Evolutionary conservation across 805 yeast genomes (phyloP).

Genomic region (Ogataea ramenticola): DNA sequence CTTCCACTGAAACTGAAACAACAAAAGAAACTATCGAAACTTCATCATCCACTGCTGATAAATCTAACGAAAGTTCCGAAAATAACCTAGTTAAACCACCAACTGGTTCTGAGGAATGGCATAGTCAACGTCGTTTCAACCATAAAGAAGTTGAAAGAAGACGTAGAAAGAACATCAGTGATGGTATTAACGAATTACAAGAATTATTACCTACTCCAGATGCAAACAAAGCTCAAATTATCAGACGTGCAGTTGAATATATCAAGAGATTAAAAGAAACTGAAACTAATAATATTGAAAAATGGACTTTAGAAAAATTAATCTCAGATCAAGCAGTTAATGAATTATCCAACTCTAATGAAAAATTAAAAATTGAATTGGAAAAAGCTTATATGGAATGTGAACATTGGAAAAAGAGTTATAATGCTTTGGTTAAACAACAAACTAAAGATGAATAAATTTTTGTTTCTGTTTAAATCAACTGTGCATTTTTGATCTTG

Average conservation of each 20-base stretch:
- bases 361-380: slow-evolving; percentile 78
- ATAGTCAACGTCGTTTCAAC: slow-evolving; percentile 72
- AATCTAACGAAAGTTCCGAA: slow-evolving; percentile 1
- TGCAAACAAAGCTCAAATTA: slow-evolving; percentile 84
- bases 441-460: slow-evolving; percentile 9
- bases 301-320: slow-evolving; percentile 91
- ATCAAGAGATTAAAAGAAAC: slow-evolving; percentile 85
- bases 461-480: no score
- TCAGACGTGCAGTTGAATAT: slow-evolving; percentile 83
- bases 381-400: slow-evolving; percentile 90
- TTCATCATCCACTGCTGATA: no score
- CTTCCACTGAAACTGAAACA: background rate
- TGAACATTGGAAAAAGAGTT: slow-evolving; percentile 66
- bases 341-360: slow-evolving; percentile 79
- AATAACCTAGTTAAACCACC: slow-evolving; percentile 29
- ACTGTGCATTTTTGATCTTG: background rate
- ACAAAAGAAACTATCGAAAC: background rate
- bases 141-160: slow-evolving; percentile 95
- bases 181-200: slow-evolving; percentile 78
- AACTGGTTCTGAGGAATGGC: slow-evolving; percentile 83
- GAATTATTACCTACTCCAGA: slow-evolving; percentile 75
- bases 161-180: slow-evolving; percentile 81
- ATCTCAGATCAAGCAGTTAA: slow-evolving; percentile 86
- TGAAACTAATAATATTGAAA: slow-evolving; percentile 83
- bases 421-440: slow-evolving; percentile 4